Base-by-base conservation (phyloP, 2,329 filamentous ascomycete species). In the Eutypella sp. region DNA sequence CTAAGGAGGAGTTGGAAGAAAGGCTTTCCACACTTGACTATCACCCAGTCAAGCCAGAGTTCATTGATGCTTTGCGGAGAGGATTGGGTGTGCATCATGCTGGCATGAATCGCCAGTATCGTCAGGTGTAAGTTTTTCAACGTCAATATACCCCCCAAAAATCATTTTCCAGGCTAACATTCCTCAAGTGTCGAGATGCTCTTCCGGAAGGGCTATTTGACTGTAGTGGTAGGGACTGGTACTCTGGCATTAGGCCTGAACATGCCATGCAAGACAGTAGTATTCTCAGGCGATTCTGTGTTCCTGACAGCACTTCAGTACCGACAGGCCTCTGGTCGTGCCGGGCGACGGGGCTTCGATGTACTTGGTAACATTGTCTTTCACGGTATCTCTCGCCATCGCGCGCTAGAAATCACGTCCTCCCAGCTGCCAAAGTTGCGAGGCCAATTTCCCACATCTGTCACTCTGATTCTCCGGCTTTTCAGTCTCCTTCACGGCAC, bases 321-420 rank as follows among this genome's bases (percentile, higher is more conserved):
- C 62, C 79, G 85, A 8, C 87, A 92, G 62, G 85, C 80, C 7
- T 81, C 86, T 46, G 87, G 88, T 64, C 82, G 87, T 72, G 84
- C 87, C 25, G 87, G 87, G 53, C 82, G 87, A 64, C 79, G 87
- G 68, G 87, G 87, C 1, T 92, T 92, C 51, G 87, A 92, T 59
- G 68, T 89, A 19, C 75, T 92, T 2, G 87, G 87, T 46, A 92
- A 92, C 56, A 84, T 92, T 2, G 84, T 92, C 2, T 92, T 92
- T 63, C 82, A 86, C 50, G 78, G 78, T 1, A 74, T 92, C 15
- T 67, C 76, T 1, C 62, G 68, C 7, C 69, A 76, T 37, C 84
- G 87, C 53, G 78, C 82, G 2, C 76, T 78, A 49, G 79, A 86
- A 42, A 74, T 92, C 42, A 78, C 91, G 58, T 87, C 84, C 47